A percentile compares a stretch with the other conserved stretches of the same genome.
phyloP scores from a whole-genome alignment of 2,329 filamentous ascomycete species.

The Zymoseptoria brevis region DNA sequence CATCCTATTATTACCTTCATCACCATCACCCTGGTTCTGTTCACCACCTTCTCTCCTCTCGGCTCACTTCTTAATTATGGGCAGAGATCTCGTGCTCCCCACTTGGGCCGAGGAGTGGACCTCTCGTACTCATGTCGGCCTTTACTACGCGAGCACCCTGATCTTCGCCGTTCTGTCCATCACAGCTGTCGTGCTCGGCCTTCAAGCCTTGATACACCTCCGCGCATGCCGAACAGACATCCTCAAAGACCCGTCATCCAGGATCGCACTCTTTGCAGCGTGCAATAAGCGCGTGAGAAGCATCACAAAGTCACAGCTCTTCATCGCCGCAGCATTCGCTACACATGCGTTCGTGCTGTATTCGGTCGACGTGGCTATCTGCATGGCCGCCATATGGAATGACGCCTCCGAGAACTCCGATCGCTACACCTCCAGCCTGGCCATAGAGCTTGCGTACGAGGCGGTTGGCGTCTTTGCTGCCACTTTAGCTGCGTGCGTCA shows the following conservation, averaged over 20 bases:
- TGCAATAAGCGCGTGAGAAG: neutral
- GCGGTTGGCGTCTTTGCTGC: conserved; percentile 7
- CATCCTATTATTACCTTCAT: too few relatives aligned
- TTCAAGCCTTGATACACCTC: neutral
- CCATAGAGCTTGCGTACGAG: conserved; percentile 9
- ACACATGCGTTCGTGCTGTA: conserved; percentile 10
- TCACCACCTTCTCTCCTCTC: neutral
- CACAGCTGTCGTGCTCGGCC: neutral
- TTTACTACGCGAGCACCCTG: neutral
- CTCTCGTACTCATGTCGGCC: neutral
- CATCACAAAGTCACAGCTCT: conserved; percentile 3
- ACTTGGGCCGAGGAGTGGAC: neutral
- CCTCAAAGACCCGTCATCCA: neutral
- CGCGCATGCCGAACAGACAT: neutral
- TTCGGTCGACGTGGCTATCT: conserved; percentile 12
- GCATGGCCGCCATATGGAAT: conserved; percentile 6
- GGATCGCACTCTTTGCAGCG: neutral
- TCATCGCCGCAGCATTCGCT: conserved; percentile 10
- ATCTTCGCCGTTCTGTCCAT: neutral
- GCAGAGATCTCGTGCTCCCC: neutral
- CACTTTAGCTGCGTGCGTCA: conserved; percentile 12
- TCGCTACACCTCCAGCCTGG: conserved; percentile 4
- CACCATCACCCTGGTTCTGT: neutral
- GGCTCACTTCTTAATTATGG: neutral
- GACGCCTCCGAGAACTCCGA: conserved; percentile 9